Evolutionary conservation across 345 rosid species (phyloP).

Genomic region (Crucihimalaya himalaica): DNA sequence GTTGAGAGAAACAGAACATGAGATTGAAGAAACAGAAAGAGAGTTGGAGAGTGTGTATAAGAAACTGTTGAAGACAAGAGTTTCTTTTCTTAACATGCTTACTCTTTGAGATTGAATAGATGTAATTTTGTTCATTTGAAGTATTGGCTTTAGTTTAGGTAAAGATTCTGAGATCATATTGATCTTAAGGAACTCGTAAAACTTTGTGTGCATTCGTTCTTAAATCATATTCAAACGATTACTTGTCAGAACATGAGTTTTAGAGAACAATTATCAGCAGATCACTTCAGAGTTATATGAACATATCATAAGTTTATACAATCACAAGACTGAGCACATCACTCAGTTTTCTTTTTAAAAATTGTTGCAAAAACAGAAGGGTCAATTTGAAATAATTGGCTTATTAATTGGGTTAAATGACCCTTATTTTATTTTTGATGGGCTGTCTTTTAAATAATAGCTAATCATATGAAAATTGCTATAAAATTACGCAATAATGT

Average conservation of each 20-base stretch:
- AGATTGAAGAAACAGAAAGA: constrained; percentile 45
- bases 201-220: not conserved
- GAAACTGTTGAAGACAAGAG: constrained; percentile 50
- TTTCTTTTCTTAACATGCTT: constrained; percentile 48
- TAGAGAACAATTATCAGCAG: not conserved
- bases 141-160: not conserved
- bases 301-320: constrained; percentile 2
- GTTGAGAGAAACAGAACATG: constrained; percentile 40
- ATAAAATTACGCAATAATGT: not conserved
- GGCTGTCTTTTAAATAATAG: not conserved
- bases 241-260: not conserved
- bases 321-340: constrained; percentile 5
- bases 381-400: constrained; percentile 8
- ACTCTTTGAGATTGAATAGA: constrained; percentile 21
- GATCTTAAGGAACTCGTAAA: not conserved
- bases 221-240: not conserved
- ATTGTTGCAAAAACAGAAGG: constrained; percentile 1
- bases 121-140: constrained; percentile 1
- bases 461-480: not conserved
- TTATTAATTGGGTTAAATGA: not conserved
- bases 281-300: not conserved
- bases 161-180: not conserved
- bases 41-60: constrained; percentile 46
- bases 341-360: not conserved
- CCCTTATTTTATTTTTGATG: not conserved